A percentile compares a stretch with the other conserved stretches of the same genome.
phyloP scores from a whole-genome alignment of 75 land plant species.

The Pseudotsuga menziesii region DNA sequence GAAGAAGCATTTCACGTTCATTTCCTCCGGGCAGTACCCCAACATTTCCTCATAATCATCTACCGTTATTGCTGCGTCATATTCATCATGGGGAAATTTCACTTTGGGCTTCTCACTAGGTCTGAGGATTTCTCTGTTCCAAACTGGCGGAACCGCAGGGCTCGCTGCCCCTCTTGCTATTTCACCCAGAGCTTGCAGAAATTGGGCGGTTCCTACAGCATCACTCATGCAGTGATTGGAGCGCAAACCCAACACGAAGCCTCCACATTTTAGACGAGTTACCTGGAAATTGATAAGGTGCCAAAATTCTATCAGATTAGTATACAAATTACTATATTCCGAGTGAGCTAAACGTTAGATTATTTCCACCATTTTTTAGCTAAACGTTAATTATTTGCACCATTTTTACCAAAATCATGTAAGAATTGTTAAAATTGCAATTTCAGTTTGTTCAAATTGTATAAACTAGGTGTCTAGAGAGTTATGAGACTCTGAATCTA shows the following conservation, averaged over 20 bases:
- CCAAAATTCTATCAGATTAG: too few relatives aligned
- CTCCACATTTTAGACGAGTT: slow-evolving; percentile 47
- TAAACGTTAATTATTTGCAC: too few relatives aligned
- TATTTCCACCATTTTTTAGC: too few relatives aligned
- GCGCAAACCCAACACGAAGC: slow-evolving; percentile 36
- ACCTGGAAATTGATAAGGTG: slow-evolving; percentile 21
- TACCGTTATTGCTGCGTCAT: slow-evolving; percentile 5
- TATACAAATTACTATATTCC: too few relatives aligned
- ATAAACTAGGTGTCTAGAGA: too few relatives aligned
- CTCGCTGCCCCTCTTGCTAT: slow-evolving; percentile 26
- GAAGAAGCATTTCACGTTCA: too few relatives aligned
- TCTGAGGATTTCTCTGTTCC: slow-evolving; percentile 32
- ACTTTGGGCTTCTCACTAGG: slow-evolving; percentile 31
- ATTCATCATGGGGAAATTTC: slow-evolving; percentile 37
- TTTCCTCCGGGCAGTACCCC: too few relatives aligned
- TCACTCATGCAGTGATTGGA: slow-evolving; percentile 45
- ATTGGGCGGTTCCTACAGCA: slow-evolving; percentile 32
- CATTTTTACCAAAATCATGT: too few relatives aligned
- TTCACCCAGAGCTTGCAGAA: slow-evolving; percentile 41
- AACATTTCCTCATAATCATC: not conserved
- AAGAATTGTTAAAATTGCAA: too few relatives aligned
- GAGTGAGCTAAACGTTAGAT: too few relatives aligned
- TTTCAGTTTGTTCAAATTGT: too few relatives aligned
- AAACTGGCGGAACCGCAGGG: slow-evolving; percentile 39
- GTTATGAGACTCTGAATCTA: too few relatives aligned